Evolutionary conservation across 805 yeast species (phyloP).

Genomic region (Yamadazyma philogaea): DNA sequence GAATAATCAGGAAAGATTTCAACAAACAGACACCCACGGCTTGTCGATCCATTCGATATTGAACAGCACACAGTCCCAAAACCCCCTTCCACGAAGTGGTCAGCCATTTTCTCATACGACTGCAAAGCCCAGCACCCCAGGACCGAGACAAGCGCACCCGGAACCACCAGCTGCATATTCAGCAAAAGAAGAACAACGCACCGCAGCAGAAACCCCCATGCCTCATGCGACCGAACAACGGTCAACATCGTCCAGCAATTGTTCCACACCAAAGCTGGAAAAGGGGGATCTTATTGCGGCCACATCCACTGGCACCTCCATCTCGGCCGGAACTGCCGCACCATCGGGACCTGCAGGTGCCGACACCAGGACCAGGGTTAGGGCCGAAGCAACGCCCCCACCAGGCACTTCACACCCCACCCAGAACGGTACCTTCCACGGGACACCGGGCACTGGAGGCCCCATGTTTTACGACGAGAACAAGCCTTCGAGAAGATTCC

Average conservation of each 20-base stretch:
- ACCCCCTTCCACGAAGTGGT: background rate
- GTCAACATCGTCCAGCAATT: background rate
- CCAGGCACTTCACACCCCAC: no score
- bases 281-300: background rate
- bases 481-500: constrained; percentile 28
- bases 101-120: background rate
- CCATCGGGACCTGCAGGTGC: background rate
- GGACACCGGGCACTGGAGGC: background rate
- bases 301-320: background rate
- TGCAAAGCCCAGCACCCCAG: background rate
- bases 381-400: background rate
- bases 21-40: background rate
- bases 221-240: background rate
- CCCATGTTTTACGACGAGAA: constrained; percentile 10
- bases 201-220: background rate
- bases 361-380: background rate
- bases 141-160: background rate
- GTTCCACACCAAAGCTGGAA: background rate
- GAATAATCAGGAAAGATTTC: constrained; percentile 2
- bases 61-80: background rate
- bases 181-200: background rate
- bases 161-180: background rate
- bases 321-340: background rate
- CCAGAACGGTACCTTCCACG: no score
- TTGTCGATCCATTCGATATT: constrained; percentile 6